Percentiles rank a stretch among this genome's conserved stretches.
phyloP scores from a whole-genome alignment of 108 stramenopile species.

The Fistulifera solaris region DNA sequence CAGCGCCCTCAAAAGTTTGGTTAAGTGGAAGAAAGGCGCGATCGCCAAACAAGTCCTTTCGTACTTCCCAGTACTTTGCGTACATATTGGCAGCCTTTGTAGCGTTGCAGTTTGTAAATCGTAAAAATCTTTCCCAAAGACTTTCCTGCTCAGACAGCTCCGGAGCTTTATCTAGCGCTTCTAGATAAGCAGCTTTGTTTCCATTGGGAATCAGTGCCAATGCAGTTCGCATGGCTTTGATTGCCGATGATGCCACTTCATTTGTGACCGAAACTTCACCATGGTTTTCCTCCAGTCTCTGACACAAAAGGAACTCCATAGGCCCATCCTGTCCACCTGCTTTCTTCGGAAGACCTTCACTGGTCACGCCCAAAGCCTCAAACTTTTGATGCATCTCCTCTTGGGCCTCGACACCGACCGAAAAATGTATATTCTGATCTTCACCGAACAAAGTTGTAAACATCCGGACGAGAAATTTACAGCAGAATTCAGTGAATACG shows the following conservation, averaged over 20 bases:
- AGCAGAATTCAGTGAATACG: no score
- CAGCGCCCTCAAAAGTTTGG: constrained; percentile 10
- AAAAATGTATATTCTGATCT: no score
- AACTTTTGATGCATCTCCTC: no score
- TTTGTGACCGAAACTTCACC: no score
- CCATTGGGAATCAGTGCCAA: constrained; percentile 3
- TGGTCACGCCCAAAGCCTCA: no score
- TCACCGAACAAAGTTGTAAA: no score
- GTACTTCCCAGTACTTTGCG: constrained; percentile 14
- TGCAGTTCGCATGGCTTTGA: neutral
- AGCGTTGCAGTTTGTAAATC: neutral
- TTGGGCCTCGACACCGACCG: no score
- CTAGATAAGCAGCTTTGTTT: constrained; percentile 11
- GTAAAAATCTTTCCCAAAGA: constrained; percentile 5
- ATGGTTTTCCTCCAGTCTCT: no score
- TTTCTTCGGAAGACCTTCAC: no score
- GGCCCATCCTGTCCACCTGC: no score
- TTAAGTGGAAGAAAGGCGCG: constrained; percentile 3
- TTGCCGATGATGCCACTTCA: neutral
- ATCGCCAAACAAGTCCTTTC: constrained; percentile 12
- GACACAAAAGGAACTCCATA: no score
- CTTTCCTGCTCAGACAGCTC: constrained; percentile 11
- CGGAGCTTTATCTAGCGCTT: constrained; percentile 12
- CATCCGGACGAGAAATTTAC: no score
- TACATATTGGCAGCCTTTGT: constrained; percentile 3